Evolutionary conservation across 2,329 filamentous ascomycete species (phyloP).

Genomic region (Xylaria sp.): DNA sequence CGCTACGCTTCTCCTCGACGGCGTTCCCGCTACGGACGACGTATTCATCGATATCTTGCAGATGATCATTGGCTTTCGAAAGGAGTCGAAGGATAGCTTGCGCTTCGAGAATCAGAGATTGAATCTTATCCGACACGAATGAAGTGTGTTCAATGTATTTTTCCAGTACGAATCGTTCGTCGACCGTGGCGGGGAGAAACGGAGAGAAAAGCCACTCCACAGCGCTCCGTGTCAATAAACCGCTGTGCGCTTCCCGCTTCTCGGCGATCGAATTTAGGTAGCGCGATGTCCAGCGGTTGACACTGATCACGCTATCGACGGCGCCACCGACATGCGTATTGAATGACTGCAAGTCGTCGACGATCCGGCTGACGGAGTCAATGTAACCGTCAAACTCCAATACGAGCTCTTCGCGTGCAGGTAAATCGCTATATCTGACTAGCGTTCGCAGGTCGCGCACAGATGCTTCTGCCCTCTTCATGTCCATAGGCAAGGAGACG

Average conservation of each 20-base stretch:
- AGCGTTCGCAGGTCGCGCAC: constrained; percentile 79
- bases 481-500: constrained; percentile 77
- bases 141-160: constrained; percentile 80
- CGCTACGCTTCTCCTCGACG: constrained; percentile 68
- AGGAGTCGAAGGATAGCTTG: constrained; percentile 74
- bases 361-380: constrained; percentile 71
- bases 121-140: constrained; percentile 76
- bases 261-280: constrained; percentile 71
- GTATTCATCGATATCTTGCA: constrained; percentile 76
- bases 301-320: constrained; percentile 78
- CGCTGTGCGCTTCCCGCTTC: constrained; percentile 48
- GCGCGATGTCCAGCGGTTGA: constrained; percentile 79
- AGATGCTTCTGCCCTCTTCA: constrained; percentile 80
- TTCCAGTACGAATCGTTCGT: constrained; percentile 72
- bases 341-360: constrained; percentile 76
- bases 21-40: constrained; percentile 71
- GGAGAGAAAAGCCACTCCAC: constrained; percentile 64
- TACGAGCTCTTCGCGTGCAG: constrained; percentile 75
- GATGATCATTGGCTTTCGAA: constrained; percentile 73
- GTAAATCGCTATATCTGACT: constrained; percentile 75
- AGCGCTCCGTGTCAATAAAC: constrained; percentile 54
- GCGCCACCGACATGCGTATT: constrained; percentile 79
- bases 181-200: constrained; percentile 70
- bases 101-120: constrained; percentile 74
- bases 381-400: constrained; percentile 82